Conservation (phyloP, 2,329 filamentous ascomycete species). For the Beauveria caledonica region DNA sequence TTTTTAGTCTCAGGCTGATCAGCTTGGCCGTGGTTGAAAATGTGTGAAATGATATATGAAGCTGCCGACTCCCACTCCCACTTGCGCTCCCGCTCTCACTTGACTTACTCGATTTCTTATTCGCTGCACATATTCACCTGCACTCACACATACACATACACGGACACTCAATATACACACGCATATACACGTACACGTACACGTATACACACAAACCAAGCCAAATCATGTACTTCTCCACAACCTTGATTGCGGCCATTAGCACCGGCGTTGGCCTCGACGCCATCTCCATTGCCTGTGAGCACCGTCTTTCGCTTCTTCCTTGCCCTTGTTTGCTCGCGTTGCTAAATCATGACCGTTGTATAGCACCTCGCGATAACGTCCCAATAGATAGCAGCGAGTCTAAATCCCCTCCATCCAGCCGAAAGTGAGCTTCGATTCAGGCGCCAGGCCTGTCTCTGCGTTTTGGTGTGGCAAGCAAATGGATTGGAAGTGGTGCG, state of each 20-base stretch:
- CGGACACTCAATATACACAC: not conserved
- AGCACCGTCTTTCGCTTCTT: not conserved
- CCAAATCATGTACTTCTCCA: constrained; percentile 2
- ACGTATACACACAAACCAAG: not conserved
- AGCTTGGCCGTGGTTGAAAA: not conserved
- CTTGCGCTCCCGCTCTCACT: not conserved
- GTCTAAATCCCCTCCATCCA: not conserved
- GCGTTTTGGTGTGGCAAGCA: not conserved
- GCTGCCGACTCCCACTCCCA: not conserved
- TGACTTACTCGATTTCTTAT: not conserved
- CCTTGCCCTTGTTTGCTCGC: not conserved
- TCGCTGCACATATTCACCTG: not conserved
- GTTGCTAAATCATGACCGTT: not conserved
- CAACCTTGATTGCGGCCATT: constrained; percentile 3
- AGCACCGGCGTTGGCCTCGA: constrained; percentile 1
- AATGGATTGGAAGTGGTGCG: not conserved
- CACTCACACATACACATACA: not conserved
- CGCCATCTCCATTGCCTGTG: not conserved
- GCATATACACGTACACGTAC: not conserved
- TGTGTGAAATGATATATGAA: not conserved
- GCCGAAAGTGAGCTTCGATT: not conserved
- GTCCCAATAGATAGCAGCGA: not conserved
- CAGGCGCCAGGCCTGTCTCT: not conserved
- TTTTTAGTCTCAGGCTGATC: not conserved
- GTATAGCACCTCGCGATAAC: constrained; percentile 2